A percentile compares a stretch with the other conserved stretches of the same genome.
phyloP scores from a whole-genome alignment of 805 yeast genomes.

The Pichia gijzeniarum region DNA sequence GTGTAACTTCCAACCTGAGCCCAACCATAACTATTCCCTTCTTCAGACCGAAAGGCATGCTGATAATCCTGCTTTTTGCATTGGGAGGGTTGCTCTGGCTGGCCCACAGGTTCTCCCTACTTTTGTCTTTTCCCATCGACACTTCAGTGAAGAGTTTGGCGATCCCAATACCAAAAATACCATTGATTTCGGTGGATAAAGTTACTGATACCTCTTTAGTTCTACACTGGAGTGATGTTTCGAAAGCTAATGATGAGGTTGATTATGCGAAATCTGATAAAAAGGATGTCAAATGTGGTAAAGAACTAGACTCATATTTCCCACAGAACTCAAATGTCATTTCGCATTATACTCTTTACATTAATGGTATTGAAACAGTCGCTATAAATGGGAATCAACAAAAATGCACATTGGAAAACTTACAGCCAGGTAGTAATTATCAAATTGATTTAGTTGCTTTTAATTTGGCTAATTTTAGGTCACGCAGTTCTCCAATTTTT shows the following conservation, averaged over 20 bases:
- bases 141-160: conserved; percentile 40
- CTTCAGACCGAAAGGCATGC: background rate
- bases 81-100: conserved; percentile 23
- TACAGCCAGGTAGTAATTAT: conserved; percentile 33
- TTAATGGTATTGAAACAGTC: conserved; percentile 35
- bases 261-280: background rate
- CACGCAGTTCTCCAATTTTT: conserved; percentile 36
- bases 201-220: conserved; percentile 40
- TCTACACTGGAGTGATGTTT: conserved; percentile 46
- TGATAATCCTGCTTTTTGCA: conserved; percentile 1
- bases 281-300: background rate
- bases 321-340: conserved; percentile 21
- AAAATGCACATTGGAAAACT: conserved; percentile 30
- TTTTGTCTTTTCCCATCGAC: conserved; percentile 38
- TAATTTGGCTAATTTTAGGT: conserved; percentile 34
- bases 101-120: conserved; percentile 21
- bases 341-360: conserved; percentile 32
- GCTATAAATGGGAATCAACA: conserved; percentile 31
- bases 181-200: conserved; percentile 48
- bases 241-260: background rate
- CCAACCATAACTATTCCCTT: no score
- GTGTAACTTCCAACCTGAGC: no score
- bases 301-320: background rate
- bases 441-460: conserved; percentile 39
- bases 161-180: conserved; percentile 50